A percentile compares a stretch with the other conserved stretches of the same genome.
These are phyloP conservation scores for Coniochaeta sp. DNA, from an alignment of 2,329 filamentous ascomycete species.

Conservation along the genomic window DNA sequence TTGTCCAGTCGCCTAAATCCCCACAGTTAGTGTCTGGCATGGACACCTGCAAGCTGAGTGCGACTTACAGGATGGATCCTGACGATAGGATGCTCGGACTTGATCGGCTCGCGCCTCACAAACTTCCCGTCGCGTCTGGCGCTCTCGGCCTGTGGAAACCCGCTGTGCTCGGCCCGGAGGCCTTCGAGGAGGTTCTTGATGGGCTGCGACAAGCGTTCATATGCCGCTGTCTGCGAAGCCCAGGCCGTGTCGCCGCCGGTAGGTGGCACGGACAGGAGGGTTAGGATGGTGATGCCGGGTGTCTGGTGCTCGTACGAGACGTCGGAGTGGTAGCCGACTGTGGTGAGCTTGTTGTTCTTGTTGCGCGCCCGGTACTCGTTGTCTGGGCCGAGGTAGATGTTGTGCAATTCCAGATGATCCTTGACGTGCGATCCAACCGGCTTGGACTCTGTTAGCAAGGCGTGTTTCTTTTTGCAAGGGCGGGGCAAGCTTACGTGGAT, in stretches of 20 bases:
- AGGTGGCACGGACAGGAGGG: slow-evolving; percentile 25
- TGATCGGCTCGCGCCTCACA: slow-evolving; percentile 56
- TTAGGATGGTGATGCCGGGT: slow-evolving; percentile 31
- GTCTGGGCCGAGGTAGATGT: slow-evolving; percentile 37
- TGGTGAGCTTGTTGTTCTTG: slow-evolving; percentile 25
- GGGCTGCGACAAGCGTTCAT: slow-evolving; percentile 26
- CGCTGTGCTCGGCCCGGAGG: slow-evolving; percentile 28
- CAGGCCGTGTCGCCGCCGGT: slow-evolving; percentile 30
- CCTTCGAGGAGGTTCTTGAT: slow-evolving; percentile 27
- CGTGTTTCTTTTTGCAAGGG: neutral
- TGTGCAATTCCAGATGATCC: slow-evolving; percentile 34
- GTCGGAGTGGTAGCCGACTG: slow-evolving; percentile 31
- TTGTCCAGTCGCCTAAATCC: slow-evolving; percentile 13
- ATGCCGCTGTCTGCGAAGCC: slow-evolving; percentile 28
- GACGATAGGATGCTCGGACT: slow-evolving; percentile 58
- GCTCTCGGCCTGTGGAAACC: slow-evolving; percentile 27
- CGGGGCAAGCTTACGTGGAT: slow-evolving; percentile 23
- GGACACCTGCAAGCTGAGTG: slow-evolving; percentile 7
- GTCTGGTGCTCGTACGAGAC: slow-evolving; percentile 34
- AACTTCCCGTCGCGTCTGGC: slow-evolving; percentile 23
- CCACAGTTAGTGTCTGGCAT: slow-evolving; percentile 8
- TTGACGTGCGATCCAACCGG: slow-evolving; percentile 34
- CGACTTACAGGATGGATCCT: slow-evolving; percentile 55
- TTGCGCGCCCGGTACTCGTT: slow-evolving; percentile 31
- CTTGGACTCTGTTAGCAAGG: slow-evolving; percentile 11